Percentiles rank a stretch among this genome's conserved stretches.
Evolutionary conservation across 306 rosid species (phyloP).

Genomic region (Vigna nakashimae): DNA sequence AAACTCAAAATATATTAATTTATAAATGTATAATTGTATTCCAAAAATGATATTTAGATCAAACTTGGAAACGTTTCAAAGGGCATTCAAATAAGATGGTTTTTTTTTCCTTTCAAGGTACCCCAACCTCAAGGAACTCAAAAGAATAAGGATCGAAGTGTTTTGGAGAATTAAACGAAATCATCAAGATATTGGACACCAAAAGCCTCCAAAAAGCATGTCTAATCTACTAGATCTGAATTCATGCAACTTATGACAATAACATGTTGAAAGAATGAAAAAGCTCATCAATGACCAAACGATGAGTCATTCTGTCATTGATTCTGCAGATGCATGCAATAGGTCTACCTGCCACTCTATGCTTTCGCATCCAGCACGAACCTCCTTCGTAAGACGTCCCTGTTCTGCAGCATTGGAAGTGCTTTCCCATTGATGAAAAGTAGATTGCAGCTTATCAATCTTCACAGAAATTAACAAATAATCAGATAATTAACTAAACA

Average conservation of each 20-base stretch:
- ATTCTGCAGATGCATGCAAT: constrained; percentile 18
- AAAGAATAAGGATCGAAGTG: neutral
- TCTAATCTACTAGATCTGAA: constrained; percentile 1
- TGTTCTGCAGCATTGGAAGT: constrained; percentile 60
- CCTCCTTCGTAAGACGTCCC: constrained; percentile 64
- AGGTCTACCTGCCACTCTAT: constrained; percentile 91
- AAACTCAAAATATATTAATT: neutral
- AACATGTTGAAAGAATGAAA: constrained; percentile 26
- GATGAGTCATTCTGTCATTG: constrained; percentile 1
- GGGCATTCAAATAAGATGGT: neutral
- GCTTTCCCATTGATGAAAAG: constrained; percentile 85
- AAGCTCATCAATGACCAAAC: neutral
- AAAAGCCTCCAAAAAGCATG: neutral
- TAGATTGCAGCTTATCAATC: constrained; percentile 84
- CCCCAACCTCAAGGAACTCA: neutral
- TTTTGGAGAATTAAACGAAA: neutral
- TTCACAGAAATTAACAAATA: constrained; percentile 39
- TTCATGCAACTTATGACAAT: neutral
- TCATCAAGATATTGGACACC: neutral
- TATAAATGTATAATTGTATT: constrained; percentile 16
- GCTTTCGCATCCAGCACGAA: constrained; percentile 75
- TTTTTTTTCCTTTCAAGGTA: neutral
- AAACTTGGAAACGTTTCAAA: constrained; percentile 20
- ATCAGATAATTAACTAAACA: constrained; percentile 27
- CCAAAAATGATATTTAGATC: constrained; percentile 20